Base-by-base conservation (phyloP, 2,329 filamentous ascomycete species). In the Aspergillus candidus region DNA sequence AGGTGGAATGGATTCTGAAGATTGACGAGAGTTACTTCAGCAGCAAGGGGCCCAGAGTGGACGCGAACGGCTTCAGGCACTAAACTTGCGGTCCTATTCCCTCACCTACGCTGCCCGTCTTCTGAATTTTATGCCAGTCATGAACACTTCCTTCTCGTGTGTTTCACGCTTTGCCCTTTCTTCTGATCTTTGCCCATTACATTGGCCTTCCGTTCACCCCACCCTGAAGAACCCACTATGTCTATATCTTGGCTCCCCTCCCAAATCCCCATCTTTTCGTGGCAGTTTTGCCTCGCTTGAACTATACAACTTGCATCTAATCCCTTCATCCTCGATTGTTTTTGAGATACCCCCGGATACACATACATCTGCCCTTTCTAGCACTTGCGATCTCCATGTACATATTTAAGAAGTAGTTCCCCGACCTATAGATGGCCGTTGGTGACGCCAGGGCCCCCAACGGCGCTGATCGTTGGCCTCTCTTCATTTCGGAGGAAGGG, bases 1-100 rank as follows among this genome's bases (percentile, higher is more conserved):
- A 96, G 74, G 84, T 90, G 56, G 93, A 97, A 65, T 98, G 93
- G 93, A 95, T 98, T 56, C 79, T 94, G 66, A 84, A 86, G 59
- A 88, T 98, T 56, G 93, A 98, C 67, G 86, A 95, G 72, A 87
- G 84, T 54, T 83, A 78, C 63, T 80, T 81, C 57, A 70, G 65
- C 47, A 65, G 55, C 44, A 55, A 55, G 34, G 55, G 51, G 8
- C 52, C 59, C 32, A 54, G 58, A 47, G 46, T 56, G 14, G 46
- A 53, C 34, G 51, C 49, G 10, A 63, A 55, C 35, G 48, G 56
- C 34, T 47, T 54, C 41, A 47, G 53, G 37, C 48, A 51, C 44
- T 58, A 48, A 53, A 33, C 11, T 18, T 33, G 14, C 11, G 32
- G 13, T 22, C 22, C 31, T 41, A 11, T 40, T 29, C 32, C 13